Evolutionary conservation across 1,139 yeast genomes (phyloP).

Genomic region (Scheffersomyces lignicola): DNA sequence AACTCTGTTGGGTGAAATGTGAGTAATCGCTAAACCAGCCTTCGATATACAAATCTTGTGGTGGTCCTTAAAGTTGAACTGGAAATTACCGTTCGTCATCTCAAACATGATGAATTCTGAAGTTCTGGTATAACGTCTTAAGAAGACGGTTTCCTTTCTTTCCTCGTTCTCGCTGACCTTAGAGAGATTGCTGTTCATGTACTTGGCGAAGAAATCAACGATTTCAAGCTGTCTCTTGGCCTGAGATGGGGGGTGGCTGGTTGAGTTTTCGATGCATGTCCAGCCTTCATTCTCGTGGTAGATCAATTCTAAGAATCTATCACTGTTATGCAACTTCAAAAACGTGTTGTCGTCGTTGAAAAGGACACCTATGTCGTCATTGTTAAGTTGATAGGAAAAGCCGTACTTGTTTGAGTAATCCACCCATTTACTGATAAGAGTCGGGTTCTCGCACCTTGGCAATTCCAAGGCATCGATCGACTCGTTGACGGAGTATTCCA

Average conservation of each 20-base stretch:
- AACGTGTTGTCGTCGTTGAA: constrained; percentile 84
- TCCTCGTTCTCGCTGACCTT: constrained; percentile 66
- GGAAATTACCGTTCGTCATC: constrained; percentile 88
- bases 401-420: constrained; percentile 97
- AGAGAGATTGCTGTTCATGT: constrained; percentile 78
- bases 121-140: constrained; percentile 80
- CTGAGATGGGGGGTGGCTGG: constrained; percentile 56
- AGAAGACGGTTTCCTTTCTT: constrained; percentile 64
- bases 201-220: constrained; percentile 79
- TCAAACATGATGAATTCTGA: constrained; percentile 87
- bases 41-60: constrained; percentile 81
- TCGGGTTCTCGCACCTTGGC: constrained; percentile 59
- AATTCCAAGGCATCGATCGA: constrained; percentile 37
- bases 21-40: constrained; percentile 74
- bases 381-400: constrained; percentile 86
- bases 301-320: constrained; percentile 61
- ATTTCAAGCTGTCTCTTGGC: constrained; percentile 74
- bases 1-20: constrained; percentile 74
- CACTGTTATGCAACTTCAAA: constrained; percentile 64
- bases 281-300: constrained; percentile 68
- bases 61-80: constrained; percentile 94
- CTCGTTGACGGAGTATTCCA: constrained; percentile 35
- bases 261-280: constrained; percentile 66
- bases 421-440: constrained; percentile 93
- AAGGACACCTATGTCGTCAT: constrained; percentile 89